These are phyloP conservation scores for Kodamaea nitidulidarum DNA, from an alignment of 805 yeast species.

Conservation along the genomic window DNA sequence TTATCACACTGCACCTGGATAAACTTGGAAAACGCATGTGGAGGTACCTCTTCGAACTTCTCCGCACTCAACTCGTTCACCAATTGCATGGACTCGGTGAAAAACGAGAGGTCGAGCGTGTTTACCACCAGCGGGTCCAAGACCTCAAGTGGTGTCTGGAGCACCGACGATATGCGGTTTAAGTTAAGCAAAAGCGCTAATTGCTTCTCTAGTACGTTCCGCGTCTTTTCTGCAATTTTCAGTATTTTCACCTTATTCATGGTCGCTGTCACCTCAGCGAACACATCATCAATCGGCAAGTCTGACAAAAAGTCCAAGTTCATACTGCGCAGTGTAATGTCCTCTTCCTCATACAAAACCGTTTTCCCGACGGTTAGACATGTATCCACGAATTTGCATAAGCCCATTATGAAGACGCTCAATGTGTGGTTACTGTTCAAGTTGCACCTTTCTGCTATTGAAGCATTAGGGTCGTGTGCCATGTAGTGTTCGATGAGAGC, in stretches of 20 bases:
- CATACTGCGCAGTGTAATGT: conserved; percentile 61
- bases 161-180: conserved; percentile 17
- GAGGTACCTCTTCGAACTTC: conserved; percentile 5
- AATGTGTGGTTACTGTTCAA: conserved; percentile 29
- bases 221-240: neutral
- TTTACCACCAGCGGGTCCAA: conserved; percentile 9
- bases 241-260: neutral
- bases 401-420: conserved; percentile 47
- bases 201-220: conserved; percentile 14
- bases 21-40: conserved; percentile 30
- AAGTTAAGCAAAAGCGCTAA: conserved; percentile 27
- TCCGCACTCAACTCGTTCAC: conserved; percentile 4
- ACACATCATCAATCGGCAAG: conserved; percentile 19
- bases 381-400: conserved; percentile 51
- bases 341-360: conserved; percentile 74
- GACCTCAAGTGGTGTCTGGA: neutral
- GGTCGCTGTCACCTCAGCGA: conserved; percentile 20
- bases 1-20: conserved; percentile 35
- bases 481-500: conserved; percentile 42
- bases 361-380: conserved; percentile 47
- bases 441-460: conserved; percentile 4
- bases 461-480: neutral
- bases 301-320: conserved; percentile 36
- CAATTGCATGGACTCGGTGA: conserved; percentile 15
- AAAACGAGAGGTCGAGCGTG: conserved; percentile 12